A percentile compares a stretch with the other conserved stretches of the same genome.
Conservation (phyloP, 805 yeast genomes). For the Yamadazyma laniorum region DNA sequence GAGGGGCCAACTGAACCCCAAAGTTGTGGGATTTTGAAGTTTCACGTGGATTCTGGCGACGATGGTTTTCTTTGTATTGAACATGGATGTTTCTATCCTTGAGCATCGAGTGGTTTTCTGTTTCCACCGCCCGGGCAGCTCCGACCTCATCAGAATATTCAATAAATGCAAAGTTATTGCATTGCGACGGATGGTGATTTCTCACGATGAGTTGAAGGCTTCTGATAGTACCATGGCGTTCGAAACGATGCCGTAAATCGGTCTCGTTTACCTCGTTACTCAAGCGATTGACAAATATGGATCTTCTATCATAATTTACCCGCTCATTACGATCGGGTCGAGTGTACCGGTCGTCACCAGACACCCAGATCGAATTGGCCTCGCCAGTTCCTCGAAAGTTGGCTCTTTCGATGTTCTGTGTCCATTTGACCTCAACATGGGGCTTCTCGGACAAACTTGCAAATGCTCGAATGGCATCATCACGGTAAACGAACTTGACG, state of each 20-base stretch:
- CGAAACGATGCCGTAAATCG: slow-evolving; percentile 57
- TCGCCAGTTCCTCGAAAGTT: slow-evolving; percentile 20
- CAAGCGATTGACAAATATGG: slow-evolving; percentile 80
- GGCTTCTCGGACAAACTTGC: slow-evolving; percentile 59
- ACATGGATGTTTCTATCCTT: slow-evolving; percentile 77
- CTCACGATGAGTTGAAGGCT: slow-evolving; percentile 56
- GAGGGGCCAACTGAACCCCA: slow-evolving; percentile 58
- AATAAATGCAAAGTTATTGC: slow-evolving; percentile 67
- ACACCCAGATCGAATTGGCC: background rate
- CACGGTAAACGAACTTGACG: slow-evolving; percentile 74
- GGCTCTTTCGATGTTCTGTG: slow-evolving; percentile 65
- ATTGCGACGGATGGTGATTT: background rate
- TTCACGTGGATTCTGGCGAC: background rate
- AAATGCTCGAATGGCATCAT: slow-evolving; percentile 84
- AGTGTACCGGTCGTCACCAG: slow-evolving; percentile 54
- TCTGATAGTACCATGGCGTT: slow-evolving; percentile 62
- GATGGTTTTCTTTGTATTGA: slow-evolving; percentile 65
- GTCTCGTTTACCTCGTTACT: slow-evolving; percentile 53
- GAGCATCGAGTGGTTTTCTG: slow-evolving; percentile 78
- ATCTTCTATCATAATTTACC: too few relatives aligned
- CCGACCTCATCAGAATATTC: slow-evolving; percentile 61
- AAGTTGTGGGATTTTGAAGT: slow-evolving; percentile 20
- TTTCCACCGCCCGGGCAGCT: slow-evolving; percentile 84
- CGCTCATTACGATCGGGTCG: too few relatives aligned
- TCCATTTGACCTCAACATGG: slow-evolving; percentile 75